These are phyloP conservation scores for Fusarium chaquense DNA, from an alignment of 2,329 filamentous ascomycete species.

Conservation along the genomic window DNA sequence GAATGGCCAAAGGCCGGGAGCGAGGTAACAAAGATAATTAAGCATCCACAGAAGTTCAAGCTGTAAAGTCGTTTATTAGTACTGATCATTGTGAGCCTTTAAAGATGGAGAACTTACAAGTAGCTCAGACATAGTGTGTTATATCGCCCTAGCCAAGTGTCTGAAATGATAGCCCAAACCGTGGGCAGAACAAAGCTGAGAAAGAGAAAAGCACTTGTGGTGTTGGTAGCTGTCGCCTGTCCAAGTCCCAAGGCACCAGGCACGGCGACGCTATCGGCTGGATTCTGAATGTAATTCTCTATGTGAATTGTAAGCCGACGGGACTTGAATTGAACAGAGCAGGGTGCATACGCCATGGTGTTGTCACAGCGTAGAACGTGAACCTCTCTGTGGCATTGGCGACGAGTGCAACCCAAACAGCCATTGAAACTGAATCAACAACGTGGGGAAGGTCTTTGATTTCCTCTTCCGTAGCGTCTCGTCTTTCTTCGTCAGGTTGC, in stretches of 20 bases:
- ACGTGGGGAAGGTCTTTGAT: neutral
- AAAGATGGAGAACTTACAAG: neutral
- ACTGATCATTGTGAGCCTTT: no score
- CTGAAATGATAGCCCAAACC: neutral
- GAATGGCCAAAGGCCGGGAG: neutral
- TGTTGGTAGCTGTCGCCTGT: neutral
- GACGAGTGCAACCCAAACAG: neutral
- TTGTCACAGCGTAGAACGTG: conserved; percentile 4
- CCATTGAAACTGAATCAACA: neutral
- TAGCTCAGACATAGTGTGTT: neutral
- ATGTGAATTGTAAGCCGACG: neutral
- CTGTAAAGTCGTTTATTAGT: neutral
- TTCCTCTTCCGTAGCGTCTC: neutral
- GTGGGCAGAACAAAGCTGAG: neutral
- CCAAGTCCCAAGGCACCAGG: neutral
- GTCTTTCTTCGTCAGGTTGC: neutral
- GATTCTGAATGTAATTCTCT: conserved; percentile 2
- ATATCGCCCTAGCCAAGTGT: conserved; percentile 2
- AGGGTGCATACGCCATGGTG: neutral
- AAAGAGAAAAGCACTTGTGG: conserved; percentile 5
- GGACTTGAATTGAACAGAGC: no score
- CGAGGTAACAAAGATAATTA: neutral
- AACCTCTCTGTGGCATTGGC: neutral
- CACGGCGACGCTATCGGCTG: neutral
- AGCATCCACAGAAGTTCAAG: conserved; percentile 3